Percentiles rank a stretch among this genome's conserved stretches.
phyloP scores from a whole-genome alignment of 2,329 filamentous ascomycete species.

The Rhinocladiella similis region DNA sequence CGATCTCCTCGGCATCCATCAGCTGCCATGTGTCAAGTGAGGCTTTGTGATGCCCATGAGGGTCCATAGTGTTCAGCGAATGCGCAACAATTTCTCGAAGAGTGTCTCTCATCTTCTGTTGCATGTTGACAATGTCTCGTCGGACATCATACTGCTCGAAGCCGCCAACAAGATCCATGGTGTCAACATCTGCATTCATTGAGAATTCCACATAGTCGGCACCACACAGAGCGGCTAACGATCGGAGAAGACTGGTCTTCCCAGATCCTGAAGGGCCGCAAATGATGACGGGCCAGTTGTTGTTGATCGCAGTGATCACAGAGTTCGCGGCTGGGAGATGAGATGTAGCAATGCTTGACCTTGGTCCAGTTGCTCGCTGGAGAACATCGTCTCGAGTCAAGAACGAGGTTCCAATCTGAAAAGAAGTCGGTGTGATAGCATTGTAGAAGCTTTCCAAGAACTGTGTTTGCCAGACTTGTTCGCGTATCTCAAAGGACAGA shows the following conservation, averaged over 20 bases:
- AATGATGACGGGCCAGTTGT: slow-evolving; percentile 85
- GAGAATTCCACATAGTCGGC: slow-evolving; percentile 77
- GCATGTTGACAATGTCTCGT: slow-evolving; percentile 65
- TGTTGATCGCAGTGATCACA: slow-evolving; percentile 80
- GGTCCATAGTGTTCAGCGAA: background rate
- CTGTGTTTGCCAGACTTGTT: background rate
- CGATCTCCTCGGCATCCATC: slow-evolving; percentile 1
- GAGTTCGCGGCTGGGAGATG: slow-evolving; percentile 76
- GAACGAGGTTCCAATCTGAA: slow-evolving; percentile 79
- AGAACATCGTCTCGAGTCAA: slow-evolving; percentile 58
- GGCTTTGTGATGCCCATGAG: background rate
- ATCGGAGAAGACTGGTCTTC: slow-evolving; percentile 77
- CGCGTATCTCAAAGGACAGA: slow-evolving; percentile 59
- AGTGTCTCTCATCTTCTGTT: slow-evolving; percentile 54
- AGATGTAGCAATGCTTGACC: slow-evolving; percentile 37
- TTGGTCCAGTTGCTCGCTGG: slow-evolving; percentile 34
- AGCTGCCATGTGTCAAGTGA: slow-evolving; percentile 8
- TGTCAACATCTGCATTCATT: slow-evolving; percentile 92
- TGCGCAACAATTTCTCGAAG: slow-evolving; percentile 44
- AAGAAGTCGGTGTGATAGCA: slow-evolving; percentile 62
- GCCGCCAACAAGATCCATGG: slow-evolving; percentile 94
- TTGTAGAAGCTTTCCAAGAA: slow-evolving; percentile 62
- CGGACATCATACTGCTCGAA: slow-evolving; percentile 91
- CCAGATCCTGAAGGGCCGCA: slow-evolving; percentile 83
- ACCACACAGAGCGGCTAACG: slow-evolving; percentile 77